Evolutionary conservation across 1,139 yeast genomes (phyloP), one percentile per base, ranked within the genome.

Genomic region (Pichia sp.): DNA sequence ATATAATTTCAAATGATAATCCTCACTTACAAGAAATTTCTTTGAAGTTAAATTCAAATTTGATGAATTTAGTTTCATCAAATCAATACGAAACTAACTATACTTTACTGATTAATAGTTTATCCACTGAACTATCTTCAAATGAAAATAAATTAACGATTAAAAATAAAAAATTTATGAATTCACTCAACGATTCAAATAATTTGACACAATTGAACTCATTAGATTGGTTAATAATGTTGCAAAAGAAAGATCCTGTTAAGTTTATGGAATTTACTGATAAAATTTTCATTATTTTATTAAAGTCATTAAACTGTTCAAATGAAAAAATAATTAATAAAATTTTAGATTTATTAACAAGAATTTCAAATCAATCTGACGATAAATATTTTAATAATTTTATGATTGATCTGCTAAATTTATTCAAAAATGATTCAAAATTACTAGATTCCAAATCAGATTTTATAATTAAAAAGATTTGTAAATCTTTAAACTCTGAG

Each of bases 181-280:
- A 43, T 8, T 7, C 5, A 15, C 14, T 13, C 13, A 82, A 86
- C 52, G 95, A 88, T 48, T 77, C 80, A 29, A 81, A 86, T 52
- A 95, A 87, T 50, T 77, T 81, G 27, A 85, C 96, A 0, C 70
- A 93, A 49, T 73, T 88, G 16, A 88, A 94, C 0, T 84, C 94
- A 16, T 66, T 93, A 35, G 96, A 89, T 51, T 93, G 98, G 98
- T 68, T 93, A 28, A 80, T 81, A 21, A 78, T 87, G 71, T 69
- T 93, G 35, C 93, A 89, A 55, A 73, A 78, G 26, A 80, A 80
- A 51, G 82, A 82, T 33, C 86, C 93, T 0, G 64, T 72, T 22
- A 71, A 75, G 53, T 75, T 77, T 54, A 69, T 75, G 51, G 78
- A 70, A 56, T 80, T 64, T 26, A 72, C 74, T 46, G 84, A 77